Conservation (phyloP, 2,329 filamentous ascomycete genomes). For the Nothophaeocryptopus gaeumannii region DNA sequence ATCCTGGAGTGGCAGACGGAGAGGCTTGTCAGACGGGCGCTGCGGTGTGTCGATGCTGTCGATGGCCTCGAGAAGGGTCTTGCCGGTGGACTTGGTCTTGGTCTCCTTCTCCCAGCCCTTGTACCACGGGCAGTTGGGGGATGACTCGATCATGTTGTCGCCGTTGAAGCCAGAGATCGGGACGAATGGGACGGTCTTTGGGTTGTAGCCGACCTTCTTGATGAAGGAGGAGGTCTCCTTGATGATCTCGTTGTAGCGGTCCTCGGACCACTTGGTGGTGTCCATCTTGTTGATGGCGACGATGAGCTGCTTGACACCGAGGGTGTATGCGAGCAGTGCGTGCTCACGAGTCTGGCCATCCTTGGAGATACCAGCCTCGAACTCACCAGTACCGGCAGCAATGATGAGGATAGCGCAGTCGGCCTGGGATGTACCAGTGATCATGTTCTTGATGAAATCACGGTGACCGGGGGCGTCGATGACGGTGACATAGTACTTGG, state of each 20-base stretch:
- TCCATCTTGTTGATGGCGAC: constrained; percentile 99
- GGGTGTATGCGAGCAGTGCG: constrained; percentile 99
- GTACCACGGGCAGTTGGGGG: constrained; percentile 98
- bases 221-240: constrained; percentile 99
- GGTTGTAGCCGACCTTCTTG: constrained; percentile 99
- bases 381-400: constrained; percentile 99
- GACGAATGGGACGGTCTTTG: constrained; percentile 96
- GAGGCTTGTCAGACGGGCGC: constrained; percentile 97
- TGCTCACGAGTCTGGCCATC: constrained; percentile 99
- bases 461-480: constrained; percentile 95
- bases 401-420: constrained; percentile 99
- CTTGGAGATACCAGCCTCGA: constrained; percentile 99
- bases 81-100: constrained; percentile 84
- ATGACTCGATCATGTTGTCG: constrained; percentile 96
- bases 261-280: constrained; percentile 97
- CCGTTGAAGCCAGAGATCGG: constrained; percentile 99
- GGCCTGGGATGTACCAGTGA: constrained; percentile 99
- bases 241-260: constrained; percentile 97
- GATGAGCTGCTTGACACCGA: constrained; percentile 99
- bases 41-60: constrained; percentile 89
- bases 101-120: constrained; percentile 99
- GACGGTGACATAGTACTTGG: constrained; percentile 52
- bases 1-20: constrained; percentile 99
- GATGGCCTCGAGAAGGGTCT: constrained; percentile 99
- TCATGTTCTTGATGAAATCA: constrained; percentile 99